Percentiles rank a stretch among this genome's conserved stretches.
Evolutionary conservation across 768 basidiomycete species (phyloP).

Genomic region (Phylloporus sp.): DNA sequence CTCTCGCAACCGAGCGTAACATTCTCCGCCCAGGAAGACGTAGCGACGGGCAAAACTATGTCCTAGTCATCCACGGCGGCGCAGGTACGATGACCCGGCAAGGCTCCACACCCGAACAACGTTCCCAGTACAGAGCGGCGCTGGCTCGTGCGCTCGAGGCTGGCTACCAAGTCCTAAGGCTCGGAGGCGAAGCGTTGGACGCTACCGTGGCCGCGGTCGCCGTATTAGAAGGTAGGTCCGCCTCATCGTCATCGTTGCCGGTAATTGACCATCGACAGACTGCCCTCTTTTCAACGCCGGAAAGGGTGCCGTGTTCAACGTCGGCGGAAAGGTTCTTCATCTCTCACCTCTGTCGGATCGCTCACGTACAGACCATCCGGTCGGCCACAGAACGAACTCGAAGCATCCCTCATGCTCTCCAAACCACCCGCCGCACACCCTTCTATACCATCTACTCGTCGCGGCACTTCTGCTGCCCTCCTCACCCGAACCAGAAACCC

Average conservation of each 20-base stretch:
- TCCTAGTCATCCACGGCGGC: conserved; percentile 75
- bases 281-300: conserved; percentile 74
- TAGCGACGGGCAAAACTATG: conserved; percentile 19
- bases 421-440: conserved; percentile 66
- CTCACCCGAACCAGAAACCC: conserved; percentile 68
- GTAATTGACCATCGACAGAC: conserved; percentile 38
- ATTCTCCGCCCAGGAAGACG: conserved; percentile 8
- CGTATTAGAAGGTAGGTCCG: conserved; percentile 64
- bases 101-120: conserved; percentile 55
- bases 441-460: conserved; percentile 50
- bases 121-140: conserved; percentile 50
- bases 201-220: conserved; percentile 73
- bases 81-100: conserved; percentile 64
- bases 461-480: conserved; percentile 61
- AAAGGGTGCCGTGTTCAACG: conserved; percentile 80
- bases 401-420: conserved; percentile 77
- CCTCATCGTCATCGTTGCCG: too few relatives aligned
- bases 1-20: background rate
- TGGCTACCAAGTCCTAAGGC: conserved; percentile 57
- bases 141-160: conserved; percentile 52
- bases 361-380: background rate
- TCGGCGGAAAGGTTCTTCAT: conserved; percentile 66
- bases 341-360: background rate
- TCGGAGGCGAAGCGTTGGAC: conserved; percentile 79
- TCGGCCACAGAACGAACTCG: conserved; percentile 64